Evolutionary conservation across 1,284 basidiomycete genomes (phyloP), one percentile per base, ranked within the genome.

Genomic region (Ceratobasidium papillatum): DNA sequence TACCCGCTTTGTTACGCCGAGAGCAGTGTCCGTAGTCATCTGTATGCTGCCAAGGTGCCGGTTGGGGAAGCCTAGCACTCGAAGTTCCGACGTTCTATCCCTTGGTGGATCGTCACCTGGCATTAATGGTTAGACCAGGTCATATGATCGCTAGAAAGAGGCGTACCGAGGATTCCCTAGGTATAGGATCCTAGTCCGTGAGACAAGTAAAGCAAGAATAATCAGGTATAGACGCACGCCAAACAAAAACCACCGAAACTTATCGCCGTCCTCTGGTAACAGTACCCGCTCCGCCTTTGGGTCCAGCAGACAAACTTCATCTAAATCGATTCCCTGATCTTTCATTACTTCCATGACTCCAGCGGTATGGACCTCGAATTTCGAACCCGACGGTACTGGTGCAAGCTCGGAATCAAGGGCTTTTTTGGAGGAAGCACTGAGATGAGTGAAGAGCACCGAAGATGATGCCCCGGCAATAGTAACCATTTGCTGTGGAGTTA

Each of bases 21-120:
- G 85, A 0, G 97, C 97, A 0, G 97, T 99, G 81, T 99, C 97
- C 0, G 97, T 99, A 32, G 97, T 99, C 97, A 99, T 99, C 82
- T 99, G 98, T 0, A 95, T 85, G 0, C 88, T 85, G 0, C 94
- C 94, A 3, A 98, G 85, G 81, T 93, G 93, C 32, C 96, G 87
- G 2, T 87, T 88, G 0, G 94, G 94, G 81, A 98, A 99, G 0
- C 95, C 95, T 19, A 96, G 84, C 17, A 86, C 86, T 34, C 98
- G 90, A 52, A 99, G 87, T 80, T 97, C 94, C 1, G 90, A 88
- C 0, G 97, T 99, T 58, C 93, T 85, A 78, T 97, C 95, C 59
- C 94, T 86, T 0, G 95, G 95, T 0, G 95, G 95, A 81, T 97
- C 94, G 78, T 97, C 95, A 12, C 95, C 94, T 88, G 82, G 25